A percentile compares a stretch with the other conserved stretches of the same genome.
These are phyloP conservation scores for Forsythia suspensa DNA, from an alignment of 257 asterid genomes.

Conservation along the genomic window DNA sequence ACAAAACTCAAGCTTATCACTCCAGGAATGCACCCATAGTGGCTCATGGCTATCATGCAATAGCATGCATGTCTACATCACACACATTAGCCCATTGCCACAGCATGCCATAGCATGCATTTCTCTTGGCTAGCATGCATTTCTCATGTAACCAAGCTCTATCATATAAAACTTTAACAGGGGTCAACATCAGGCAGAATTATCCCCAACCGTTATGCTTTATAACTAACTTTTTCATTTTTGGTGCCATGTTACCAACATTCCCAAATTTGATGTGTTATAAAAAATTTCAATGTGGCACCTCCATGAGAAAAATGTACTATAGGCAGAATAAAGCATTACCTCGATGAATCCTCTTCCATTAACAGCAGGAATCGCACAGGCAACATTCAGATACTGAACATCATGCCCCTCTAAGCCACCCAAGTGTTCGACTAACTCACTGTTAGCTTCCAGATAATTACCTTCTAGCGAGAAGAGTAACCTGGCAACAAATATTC, in stretches of 20 bases:
- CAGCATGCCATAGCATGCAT: too few species aligned
- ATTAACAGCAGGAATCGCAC: constrained; percentile 48
- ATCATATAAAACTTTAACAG: background rate
- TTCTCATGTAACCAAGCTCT: background rate
- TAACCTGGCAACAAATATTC: constrained; percentile 31
- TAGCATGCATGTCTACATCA: background rate
- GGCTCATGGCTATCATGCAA: background rate
- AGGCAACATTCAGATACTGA: constrained; percentile 45
- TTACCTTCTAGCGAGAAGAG: constrained; percentile 47
- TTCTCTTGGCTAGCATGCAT: too few species aligned
- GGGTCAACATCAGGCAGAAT: background rate
- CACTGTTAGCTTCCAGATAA: constrained; percentile 35
- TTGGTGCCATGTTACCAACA: constrained; percentile 1
- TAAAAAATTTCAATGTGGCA: background rate
- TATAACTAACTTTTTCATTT: background rate
- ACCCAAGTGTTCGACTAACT: constrained; percentile 21
- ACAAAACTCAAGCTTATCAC: background rate
- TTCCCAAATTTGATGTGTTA: background rate
- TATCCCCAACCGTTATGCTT: background rate
- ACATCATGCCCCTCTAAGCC: constrained; percentile 17
- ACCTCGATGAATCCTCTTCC: constrained; percentile 91
- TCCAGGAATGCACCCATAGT: background rate
- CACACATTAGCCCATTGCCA: too few species aligned
- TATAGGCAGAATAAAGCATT: constrained; percentile 16
- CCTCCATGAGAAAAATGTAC: background rate